Evolutionary conservation across 352 stramenopile species (phyloP), one percentile per base, ranked within the genome.

Genomic region (Phytopythium vexans): DNA sequence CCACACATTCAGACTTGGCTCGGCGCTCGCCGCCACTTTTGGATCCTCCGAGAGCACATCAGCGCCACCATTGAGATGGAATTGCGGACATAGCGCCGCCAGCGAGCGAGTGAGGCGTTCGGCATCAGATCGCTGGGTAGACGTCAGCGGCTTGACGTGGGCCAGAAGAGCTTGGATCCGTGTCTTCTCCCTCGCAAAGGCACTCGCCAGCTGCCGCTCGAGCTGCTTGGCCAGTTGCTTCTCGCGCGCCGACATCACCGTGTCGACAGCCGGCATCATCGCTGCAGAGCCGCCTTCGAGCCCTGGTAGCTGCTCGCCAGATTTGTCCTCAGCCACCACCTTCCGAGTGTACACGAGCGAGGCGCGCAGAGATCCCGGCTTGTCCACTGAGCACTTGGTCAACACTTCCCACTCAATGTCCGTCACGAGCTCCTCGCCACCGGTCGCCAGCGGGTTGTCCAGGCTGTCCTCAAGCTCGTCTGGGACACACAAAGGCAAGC

Each of bases 1-100:
- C 92, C 92, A 98, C 27, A 97, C 74, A 58, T 98, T 98, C 21
- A 72, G 60, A 37, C 74, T 86, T 8, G 57, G 53, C 36, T 44
- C 70, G 1, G 62, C 52, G 1, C 44, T 9, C 16, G 57, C 50
- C 12, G 41, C 41, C 8, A 52, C 32, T 32, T 62, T 64, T 7
- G 15, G 39, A 8, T 38, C 44, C 4, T 50, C 14, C 8, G 55
- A 15, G 34, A 75, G 44, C 11, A 68, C 53, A 21, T 85, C 70
- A 9, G 62, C 64, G 3, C 69, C 75, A 39, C 88, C 82, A 53
- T 88, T 88, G 35, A 93, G 57, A n/a, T 78, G 66, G 50, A 88
- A 90, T 60, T 95, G 85, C 16, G 82, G 73, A 56, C 73, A 89
- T 40, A 74, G 49, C 15, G 63, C 61, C 37, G 68, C 61, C 8